phyloP scores from a whole-genome alignment of 2,329 filamentous ascomycete genomes.

The Coniochaeta pulveracea region DNA sequence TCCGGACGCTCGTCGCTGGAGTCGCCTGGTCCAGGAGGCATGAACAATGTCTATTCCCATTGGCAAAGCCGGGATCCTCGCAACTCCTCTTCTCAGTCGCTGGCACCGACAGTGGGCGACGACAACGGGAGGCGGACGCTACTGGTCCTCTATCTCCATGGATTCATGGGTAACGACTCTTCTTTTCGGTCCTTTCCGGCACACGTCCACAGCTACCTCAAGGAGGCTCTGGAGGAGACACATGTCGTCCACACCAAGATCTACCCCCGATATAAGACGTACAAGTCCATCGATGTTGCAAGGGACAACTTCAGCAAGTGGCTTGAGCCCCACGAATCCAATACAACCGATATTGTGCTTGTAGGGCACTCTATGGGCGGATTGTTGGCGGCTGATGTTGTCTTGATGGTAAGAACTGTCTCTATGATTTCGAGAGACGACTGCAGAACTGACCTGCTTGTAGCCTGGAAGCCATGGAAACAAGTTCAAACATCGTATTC shows the following conservation, averaged over 20 bases:
- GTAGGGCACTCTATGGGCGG: conserved; percentile 89
- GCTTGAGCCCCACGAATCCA: conserved; percentile 66
- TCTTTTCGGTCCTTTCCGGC: conserved; percentile 83
- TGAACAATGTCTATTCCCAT: conserved; percentile 4
- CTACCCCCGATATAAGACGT: conserved; percentile 70
- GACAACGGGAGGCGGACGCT: conserved; percentile 39
- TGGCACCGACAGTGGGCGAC: conserved; percentile 24
- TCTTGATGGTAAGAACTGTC: conserved; percentile 41
- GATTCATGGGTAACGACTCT: conserved; percentile 80
- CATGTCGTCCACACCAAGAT: conserved; percentile 82
- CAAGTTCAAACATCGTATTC: conserved; percentile 7
- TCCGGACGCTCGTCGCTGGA: conserved; percentile 1
- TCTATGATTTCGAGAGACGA: too few species aligned
- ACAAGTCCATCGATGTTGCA: conserved; percentile 59
- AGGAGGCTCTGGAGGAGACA: conserved; percentile 53
- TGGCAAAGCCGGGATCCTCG: conserved; percentile 27
- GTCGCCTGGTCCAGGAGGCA: conserved; percentile 2
- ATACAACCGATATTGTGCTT: conserved; percentile 67
- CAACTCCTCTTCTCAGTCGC: conserved; percentile 35
- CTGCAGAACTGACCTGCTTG: background rate
- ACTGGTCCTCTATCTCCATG: conserved; percentile 76
- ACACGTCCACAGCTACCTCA: conserved; percentile 69
- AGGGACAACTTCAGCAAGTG: conserved; percentile 75
- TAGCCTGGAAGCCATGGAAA: conserved; percentile 2
- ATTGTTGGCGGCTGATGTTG: conserved; percentile 68